Evolutionary conservation across 306 rosid species (phyloP), one percentile per base, ranked within the genome.

Genomic region (Fragaria vesca): DNA sequence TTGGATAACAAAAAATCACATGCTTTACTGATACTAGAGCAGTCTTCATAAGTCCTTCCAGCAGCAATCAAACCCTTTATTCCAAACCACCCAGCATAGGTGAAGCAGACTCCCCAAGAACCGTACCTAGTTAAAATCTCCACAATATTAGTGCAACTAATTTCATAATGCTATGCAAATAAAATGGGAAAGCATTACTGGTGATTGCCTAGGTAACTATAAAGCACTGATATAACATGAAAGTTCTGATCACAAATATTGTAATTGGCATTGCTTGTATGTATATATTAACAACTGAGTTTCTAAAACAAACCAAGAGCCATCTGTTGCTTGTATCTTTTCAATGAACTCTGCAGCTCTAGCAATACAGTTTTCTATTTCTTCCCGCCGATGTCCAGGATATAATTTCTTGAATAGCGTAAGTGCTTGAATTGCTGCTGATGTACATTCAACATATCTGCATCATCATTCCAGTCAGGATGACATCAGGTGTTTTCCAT

Each of bases 81-180:
- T 42, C 86, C 86, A 55, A 83, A 83, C 86, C 86, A 83, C 45
- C 86, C 83, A 71, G 81, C 86, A 83, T 83, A 83, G 51, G 86
- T 75, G 75, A 79, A 83, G 81, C 86, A 83, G 45, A 83, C 76
- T 46, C 86, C 86, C 86, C 86, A 83, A 3, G 81, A 83, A 71
- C 86, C 86, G 12, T 79, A 83, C 86, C 86, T 83, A 74, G 34
- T 17, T 21, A 52, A 52, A 73, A 52, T 34, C 11, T 75, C 52
- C 55, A 20, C 18, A 67, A 2, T 61, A 66, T 20, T 26, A 4
- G 20, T 50, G 57, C 20, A 32, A 47, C 78, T 73, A 54, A 46
- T 11, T 15, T 60, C 63, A 57, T 42, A 43, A 63, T 73, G 65
- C 30, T 45, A 66, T 30, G 71, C 50, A 73, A 38, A 66, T n/a